Conservation (phyloP, 2,329 filamentous ascomycete genomes). For the Eurotiales sp. region DNA sequence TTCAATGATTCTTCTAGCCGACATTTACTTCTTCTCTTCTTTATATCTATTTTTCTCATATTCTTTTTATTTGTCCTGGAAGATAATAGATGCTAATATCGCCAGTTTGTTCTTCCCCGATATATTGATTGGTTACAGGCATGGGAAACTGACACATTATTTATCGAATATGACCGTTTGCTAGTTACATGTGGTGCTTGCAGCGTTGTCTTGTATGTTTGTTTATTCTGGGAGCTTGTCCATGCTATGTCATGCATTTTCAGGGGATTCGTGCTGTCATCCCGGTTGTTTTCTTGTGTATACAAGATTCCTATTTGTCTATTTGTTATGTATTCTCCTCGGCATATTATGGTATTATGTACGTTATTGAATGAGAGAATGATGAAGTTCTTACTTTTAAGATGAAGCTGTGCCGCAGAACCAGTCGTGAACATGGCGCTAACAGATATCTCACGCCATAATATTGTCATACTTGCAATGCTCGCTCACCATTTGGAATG, state of each 20-base stretch:
- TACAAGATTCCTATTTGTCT: background rate
- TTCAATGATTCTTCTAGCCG: conserved; percentile 9
- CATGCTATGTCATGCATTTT: background rate
- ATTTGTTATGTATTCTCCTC: background rate
- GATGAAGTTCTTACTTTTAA: too few relatives aligned
- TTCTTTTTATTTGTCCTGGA: background rate
- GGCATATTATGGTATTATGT: too few relatives aligned
- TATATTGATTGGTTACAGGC: background rate
- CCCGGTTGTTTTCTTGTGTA: background rate
- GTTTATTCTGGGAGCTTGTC: background rate
- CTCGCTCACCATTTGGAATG: too few relatives aligned
- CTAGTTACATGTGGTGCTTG: background rate
- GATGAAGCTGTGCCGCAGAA: too few relatives aligned
- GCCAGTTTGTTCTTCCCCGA: background rate
- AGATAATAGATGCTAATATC: conserved; percentile 7
- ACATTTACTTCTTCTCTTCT: background rate
- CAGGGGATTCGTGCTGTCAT: background rate
- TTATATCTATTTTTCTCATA: conserved; percentile 13
- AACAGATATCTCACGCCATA: too few relatives aligned
- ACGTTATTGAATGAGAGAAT: background rate
- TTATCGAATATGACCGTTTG: background rate
- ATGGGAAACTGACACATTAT: background rate
- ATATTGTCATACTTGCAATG: too few relatives aligned
- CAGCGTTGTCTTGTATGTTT: background rate
- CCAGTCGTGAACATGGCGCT: too few relatives aligned